A percentile compares a stretch with the other conserved stretches of the same genome.
These are phyloP conservation scores for Hymenoscyphus salicellus DNA, from an alignment of 2,329 filamentous ascomycete genomes.

Conservation along the genomic window DNA sequence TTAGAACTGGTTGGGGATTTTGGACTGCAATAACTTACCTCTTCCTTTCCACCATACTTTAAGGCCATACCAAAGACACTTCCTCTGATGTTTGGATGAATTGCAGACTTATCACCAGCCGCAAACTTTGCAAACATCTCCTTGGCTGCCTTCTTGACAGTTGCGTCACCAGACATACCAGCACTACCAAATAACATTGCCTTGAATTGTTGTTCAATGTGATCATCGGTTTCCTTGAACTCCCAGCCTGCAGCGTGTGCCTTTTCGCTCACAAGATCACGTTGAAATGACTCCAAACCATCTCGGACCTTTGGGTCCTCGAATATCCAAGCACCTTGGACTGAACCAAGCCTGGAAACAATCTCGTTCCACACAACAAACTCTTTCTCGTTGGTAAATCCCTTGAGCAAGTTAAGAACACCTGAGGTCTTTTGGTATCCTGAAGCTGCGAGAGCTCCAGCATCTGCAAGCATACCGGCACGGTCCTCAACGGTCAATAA, in stretches of 20 bases:
- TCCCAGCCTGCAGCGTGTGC: conserved; percentile 86
- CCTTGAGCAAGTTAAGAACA: conserved; percentile 78
- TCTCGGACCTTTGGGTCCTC: conserved; percentile 72
- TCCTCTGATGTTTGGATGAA: conserved; percentile 87
- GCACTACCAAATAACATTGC: conserved; percentile 82
- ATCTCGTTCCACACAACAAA: conserved; percentile 97
- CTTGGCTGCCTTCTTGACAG: conserved; percentile 74
- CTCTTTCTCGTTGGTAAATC: conserved; percentile 79
- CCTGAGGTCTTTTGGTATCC: conserved; percentile 94
- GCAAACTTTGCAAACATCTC: conserved; percentile 88
- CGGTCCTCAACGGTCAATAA: conserved; percentile 84
- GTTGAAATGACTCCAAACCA: conserved; percentile 79
- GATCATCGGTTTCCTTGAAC: conserved; percentile 79
- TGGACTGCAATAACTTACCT: conserved; percentile 48
- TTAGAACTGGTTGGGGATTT: conserved; percentile 16
- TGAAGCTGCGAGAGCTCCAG: conserved; percentile 81
- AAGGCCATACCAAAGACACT: conserved; percentile 84
- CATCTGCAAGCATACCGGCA: conserved; percentile 91
- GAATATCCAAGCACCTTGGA: conserved; percentile 85
- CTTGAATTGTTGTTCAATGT: conserved; percentile 94
- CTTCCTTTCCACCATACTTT: conserved; percentile 78
- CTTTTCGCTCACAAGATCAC: conserved; percentile 71
- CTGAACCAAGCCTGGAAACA: conserved; percentile 69
- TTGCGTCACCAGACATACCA: conserved; percentile 75
- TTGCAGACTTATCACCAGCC: conserved; percentile 71